Percentiles rank a stretch among this genome's conserved stretches.
Evolutionary conservation across 352 stramenopile genomes (phyloP).

Genomic region (Phytophthora pinifolia): DNA sequence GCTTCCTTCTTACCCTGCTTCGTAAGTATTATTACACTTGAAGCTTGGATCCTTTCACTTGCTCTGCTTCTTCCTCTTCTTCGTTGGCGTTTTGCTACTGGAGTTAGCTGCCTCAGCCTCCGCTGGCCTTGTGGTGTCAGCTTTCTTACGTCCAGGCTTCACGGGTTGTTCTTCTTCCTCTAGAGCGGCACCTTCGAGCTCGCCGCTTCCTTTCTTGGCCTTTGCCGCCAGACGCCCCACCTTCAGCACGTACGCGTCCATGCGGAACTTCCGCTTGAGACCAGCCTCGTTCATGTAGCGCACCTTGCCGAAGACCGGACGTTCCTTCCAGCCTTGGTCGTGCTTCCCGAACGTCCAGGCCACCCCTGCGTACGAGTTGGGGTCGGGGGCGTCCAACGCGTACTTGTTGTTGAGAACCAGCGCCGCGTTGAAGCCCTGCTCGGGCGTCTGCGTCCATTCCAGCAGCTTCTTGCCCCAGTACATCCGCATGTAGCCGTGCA

Average conservation of each 20-base stretch:
- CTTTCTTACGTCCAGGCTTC: conserved; percentile 17
- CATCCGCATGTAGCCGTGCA: conserved; percentile 95
- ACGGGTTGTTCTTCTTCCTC: conserved; percentile 9
- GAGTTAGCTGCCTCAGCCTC: conserved; percentile 4
- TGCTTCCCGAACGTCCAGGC: conserved; percentile 93
- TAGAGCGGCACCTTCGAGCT: not conserved
- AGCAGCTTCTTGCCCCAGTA: conserved; percentile 99
- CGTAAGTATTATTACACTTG: conserved; percentile 17
- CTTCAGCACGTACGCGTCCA: conserved; percentile 83
- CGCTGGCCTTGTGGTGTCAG: conserved; percentile 7
- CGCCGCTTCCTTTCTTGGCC: conserved; percentile 8
- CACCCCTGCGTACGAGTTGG: conserved; percentile 92
- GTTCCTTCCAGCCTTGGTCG: conserved; percentile 97
- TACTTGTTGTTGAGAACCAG: conserved; percentile 99
- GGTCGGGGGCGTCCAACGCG: conserved; percentile 95
- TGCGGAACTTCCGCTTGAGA: conserved; percentile 98
- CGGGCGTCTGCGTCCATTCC: conserved; percentile 94
- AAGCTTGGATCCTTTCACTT: conserved; percentile 7
- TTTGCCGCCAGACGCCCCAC: conserved; percentile 34
- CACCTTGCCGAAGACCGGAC: conserved; percentile 98
- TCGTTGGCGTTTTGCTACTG: conserved; percentile 4
- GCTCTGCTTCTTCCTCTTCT: conserved; percentile 30
- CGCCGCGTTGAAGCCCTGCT: conserved; percentile 90
- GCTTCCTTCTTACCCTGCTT: not conserved
- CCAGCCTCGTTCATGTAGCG: conserved; percentile 99